These are phyloP conservation scores for Polymyxa betae DNA, from an alignment of 208 protist species.

Conservation along the genomic window DNA sequence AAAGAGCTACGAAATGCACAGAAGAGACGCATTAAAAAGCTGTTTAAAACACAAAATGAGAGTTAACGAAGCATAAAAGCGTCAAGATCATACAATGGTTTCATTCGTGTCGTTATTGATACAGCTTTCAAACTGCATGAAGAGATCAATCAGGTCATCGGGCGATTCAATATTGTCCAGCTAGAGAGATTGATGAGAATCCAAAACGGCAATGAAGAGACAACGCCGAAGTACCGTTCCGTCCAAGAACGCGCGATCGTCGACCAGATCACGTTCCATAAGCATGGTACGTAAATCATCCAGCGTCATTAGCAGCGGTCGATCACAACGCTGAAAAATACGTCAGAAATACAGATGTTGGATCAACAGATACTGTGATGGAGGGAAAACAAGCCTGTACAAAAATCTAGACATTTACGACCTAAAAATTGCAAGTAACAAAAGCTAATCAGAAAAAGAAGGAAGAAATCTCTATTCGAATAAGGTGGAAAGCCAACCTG, in stretches of 20 bases:
- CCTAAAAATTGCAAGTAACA: too few species aligned
- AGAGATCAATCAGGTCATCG: slow-evolving; percentile 23
- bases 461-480: not conserved
- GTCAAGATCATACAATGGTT: too few species aligned
- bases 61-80: not conserved
- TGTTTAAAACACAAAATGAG: not conserved
- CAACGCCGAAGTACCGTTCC: not conserved
- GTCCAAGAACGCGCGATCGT: not conserved
- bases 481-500: not conserved
- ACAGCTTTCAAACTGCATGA: not conserved
- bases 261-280: not conserved
- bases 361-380: not conserved
- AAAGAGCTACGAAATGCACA: too few species aligned
- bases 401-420: too few species aligned
- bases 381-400: too few species aligned
- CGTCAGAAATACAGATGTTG: not conserved
- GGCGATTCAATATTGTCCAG: not conserved
- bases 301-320: not conserved
- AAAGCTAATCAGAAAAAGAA: not conserved
- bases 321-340: not conserved
- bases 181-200: not conserved
- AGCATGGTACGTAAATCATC: not conserved
- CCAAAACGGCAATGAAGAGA: not conserved
- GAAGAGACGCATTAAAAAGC: too few species aligned
- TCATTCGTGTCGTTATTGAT: slow-evolving; percentile 9